Base-by-base conservation (phyloP, 352 stramenopile species). In the Peronospora destructor region DNA sequence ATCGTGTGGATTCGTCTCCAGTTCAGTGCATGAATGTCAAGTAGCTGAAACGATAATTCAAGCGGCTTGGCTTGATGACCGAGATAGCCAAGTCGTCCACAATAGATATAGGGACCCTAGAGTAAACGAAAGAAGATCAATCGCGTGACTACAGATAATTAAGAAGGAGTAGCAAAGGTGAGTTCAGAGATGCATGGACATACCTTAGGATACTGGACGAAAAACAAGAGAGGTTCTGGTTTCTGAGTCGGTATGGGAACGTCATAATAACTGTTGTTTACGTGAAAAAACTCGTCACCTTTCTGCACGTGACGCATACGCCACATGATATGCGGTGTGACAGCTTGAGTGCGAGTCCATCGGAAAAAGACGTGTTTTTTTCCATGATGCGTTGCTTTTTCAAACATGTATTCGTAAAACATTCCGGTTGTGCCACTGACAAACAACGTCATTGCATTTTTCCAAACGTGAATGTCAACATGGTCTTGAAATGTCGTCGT, bases 91-190 rank as follows among this genome's bases (percentile, higher is more conserved):
- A 89, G 64, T 3, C 67, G 73, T 1, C 77, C 77, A 42, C 71
- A 84, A 61, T 89, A 89, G 17, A 89, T 70, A 64, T 84, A 85
- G 0, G 77, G 67, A 0, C 75, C 71, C 35, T 76, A 42, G 0
- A 40, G 37, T 19, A 6, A 54, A 50, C 2, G 33, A 21, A 21
- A 21, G 19, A 26, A n/a, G n/a, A 34, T 26, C 43, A 39, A 25
- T 34, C 11, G 9, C 41, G 37, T 46, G 13, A 59, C 25, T 37
- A 41, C 1, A 21, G 19, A 45, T 2, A 53, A 28, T 13, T 11
- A 19, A 29, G 4, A 23, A 14, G 14, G 17, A 14, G 26, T 16
- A 30, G n/a, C n/a, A n/a, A n/a, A n/a, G n/a, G n/a, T n/a, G n/a
- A n/a, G n/a, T n/a, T n/a, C n/a, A 38, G 26, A 8, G 0, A 33